These are phyloP conservation scores for Hypericum androsaemum DNA, from an alignment of 345 rosid species.

Conservation along the genomic window DNA sequence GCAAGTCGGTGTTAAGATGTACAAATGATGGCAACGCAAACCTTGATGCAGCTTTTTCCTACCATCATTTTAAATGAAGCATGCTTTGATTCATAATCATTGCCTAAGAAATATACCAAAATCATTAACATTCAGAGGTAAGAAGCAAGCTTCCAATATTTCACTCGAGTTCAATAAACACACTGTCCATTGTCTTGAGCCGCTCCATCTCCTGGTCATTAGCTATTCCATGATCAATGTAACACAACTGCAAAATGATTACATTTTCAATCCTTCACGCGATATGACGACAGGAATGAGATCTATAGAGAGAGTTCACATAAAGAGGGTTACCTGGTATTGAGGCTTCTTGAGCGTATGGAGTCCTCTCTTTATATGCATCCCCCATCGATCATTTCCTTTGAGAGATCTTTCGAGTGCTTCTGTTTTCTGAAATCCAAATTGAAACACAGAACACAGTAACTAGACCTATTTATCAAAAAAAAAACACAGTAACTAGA, in stretches of 20 bases:
- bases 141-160: background rate
- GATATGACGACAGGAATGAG: conserved; percentile 3
- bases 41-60: too few relatives aligned
- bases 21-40: too few relatives aligned
- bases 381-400: conserved; percentile 55
- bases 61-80: too few relatives aligned
- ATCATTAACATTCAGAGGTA: too few relatives aligned
- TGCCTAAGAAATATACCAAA: too few relatives aligned
- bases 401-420: conserved; percentile 47
- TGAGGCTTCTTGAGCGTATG: conserved; percentile 54
- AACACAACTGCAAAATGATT: conserved; percentile 41
- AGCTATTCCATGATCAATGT: conserved; percentile 63
- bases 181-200: conserved; percentile 57
- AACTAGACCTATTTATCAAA: too few relatives aligned
- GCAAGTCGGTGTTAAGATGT: too few relatives aligned
- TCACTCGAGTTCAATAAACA: conserved; percentile 39
- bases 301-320: background rate
- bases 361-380: conserved; percentile 59
- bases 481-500: background rate
- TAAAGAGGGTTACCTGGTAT: conserved; percentile 49
- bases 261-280: conserved; percentile 12
- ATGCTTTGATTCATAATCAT: too few relatives aligned
- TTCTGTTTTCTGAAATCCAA: conserved; percentile 33
- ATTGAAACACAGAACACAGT: background rate
- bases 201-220: conserved; percentile 56